Evolutionary conservation across 768 basidiomycete species (phyloP).

Genomic region (Phanerochaete sordida): DNA sequence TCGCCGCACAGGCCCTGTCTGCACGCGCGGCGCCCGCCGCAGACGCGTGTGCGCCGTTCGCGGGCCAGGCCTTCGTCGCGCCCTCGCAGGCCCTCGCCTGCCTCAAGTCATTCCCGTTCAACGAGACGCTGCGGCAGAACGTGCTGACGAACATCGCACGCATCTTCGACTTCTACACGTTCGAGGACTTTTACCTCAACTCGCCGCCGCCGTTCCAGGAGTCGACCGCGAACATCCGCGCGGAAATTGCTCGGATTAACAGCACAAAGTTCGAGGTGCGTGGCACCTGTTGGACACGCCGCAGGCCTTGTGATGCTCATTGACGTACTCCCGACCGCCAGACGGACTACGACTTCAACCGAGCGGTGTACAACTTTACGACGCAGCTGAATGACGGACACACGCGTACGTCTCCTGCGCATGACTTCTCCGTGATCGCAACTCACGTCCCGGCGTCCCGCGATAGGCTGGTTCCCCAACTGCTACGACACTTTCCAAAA

Average conservation of each 20-base stretch:
- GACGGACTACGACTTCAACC: constrained; percentile 68
- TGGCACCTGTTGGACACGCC: not conserved
- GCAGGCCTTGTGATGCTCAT: not conserved
- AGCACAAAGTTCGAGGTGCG: constrained; percentile 43
- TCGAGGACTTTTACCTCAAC: constrained; percentile 35
- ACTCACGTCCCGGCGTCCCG: not conserved
- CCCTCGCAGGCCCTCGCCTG: constrained; percentile 58
- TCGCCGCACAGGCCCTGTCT: not conserved
- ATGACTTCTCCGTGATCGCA: not conserved
- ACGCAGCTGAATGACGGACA: constrained; percentile 63
- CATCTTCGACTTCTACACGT: constrained; percentile 38
- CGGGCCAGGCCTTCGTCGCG: constrained; percentile 38
- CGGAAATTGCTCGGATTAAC: constrained; percentile 44
- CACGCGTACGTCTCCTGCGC: constrained; percentile 35
- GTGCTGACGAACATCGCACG: constrained; percentile 29
- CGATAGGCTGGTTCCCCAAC: constrained; percentile 54
- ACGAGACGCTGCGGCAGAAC: constrained; percentile 35
- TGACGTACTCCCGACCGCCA: constrained; percentile 20
- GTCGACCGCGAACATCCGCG: constrained; percentile 52
- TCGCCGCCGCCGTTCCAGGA: constrained; percentile 37
- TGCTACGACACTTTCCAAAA: constrained; percentile 48
- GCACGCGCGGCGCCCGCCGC: constrained; percentile 2
- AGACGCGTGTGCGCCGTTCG: constrained; percentile 33
- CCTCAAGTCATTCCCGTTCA: constrained; percentile 45
- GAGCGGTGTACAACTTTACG: constrained; percentile 50